Evolutionary conservation across 495 filamentous ascomycete genomes (phyloP).

Genomic region (Ascodesmis nigricans): DNA sequence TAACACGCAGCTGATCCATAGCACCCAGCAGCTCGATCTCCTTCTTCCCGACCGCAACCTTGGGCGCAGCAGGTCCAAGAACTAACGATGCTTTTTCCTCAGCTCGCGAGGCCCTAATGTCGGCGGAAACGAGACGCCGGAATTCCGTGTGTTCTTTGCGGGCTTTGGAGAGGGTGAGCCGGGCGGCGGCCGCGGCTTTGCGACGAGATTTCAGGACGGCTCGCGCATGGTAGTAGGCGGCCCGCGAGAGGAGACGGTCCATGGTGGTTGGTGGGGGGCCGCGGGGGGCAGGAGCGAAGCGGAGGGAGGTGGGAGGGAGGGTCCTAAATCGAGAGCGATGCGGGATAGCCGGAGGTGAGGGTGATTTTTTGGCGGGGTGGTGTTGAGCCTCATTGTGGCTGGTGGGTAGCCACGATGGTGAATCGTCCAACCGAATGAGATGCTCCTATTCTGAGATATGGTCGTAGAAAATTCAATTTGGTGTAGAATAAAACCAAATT

Average conservation of each 20-base stretch:
- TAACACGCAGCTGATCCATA: constrained; percentile 25
- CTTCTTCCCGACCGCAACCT: constrained; percentile 25
- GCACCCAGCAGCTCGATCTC: constrained; percentile 37
- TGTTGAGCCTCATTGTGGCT: no score
- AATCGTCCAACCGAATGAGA: no score
- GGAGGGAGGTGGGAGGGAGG: no score
- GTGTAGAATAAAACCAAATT: no score
- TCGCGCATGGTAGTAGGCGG: no score
- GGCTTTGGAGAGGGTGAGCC: constrained; percentile 11
- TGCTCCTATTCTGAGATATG: no score
- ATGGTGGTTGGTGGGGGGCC: constrained; percentile 26
- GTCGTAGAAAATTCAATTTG: no score
- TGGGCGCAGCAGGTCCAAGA: constrained; percentile 52
- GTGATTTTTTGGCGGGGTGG: no score
- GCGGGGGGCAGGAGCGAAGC: constrained; percentile 3
- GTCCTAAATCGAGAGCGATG: no score
- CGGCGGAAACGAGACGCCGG: constrained; percentile 3
- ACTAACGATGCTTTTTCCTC: constrained; percentile 45
- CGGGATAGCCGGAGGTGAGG: no score
- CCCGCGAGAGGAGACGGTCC: constrained; percentile 54
- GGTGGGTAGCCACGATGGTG: no score
- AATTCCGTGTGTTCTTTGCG: constrained; percentile 11
- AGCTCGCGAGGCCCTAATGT: constrained; percentile 20
- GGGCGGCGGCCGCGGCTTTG: constrained; percentile 10
- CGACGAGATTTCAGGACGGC: constrained; percentile 9